Evolutionary conservation across 306 rosid genomes (phyloP).

Genomic region (Calophaca sinica): DNA sequence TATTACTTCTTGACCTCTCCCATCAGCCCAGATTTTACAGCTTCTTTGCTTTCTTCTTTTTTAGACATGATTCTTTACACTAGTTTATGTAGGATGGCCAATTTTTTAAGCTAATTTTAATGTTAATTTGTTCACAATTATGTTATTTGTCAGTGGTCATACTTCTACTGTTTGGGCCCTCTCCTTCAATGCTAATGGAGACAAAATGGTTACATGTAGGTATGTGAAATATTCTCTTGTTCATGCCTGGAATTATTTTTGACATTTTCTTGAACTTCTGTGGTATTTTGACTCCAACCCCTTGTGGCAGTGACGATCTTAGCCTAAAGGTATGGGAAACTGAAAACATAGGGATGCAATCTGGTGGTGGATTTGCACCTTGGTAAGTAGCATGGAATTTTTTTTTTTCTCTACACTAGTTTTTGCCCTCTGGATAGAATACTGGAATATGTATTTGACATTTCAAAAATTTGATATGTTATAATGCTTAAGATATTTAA

Average conservation of each 20-base stretch:
- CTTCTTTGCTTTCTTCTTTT: slow-evolving; percentile 33
- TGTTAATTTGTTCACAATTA: slow-evolving; percentile 15
- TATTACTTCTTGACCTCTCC: slow-evolving; percentile 45
- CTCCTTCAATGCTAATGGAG: slow-evolving; percentile 78
- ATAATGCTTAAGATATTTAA: too few relatives aligned
- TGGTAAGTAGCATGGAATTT: slow-evolving; percentile 59
- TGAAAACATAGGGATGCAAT: slow-evolving; percentile 59
- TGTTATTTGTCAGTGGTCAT: slow-evolving; percentile 78
- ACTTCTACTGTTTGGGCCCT: slow-evolving; percentile 94
- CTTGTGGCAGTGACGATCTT: slow-evolving; percentile 82
- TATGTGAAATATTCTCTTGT: slow-evolving; percentile 45
- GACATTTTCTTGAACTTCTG: slow-evolving; percentile 36
- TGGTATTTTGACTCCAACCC: slow-evolving; percentile 31
- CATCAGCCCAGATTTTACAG: neutral
- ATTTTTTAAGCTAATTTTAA: slow-evolving; percentile 1
- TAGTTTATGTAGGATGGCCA: slow-evolving; percentile 26
- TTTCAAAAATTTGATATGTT: too few relatives aligned
- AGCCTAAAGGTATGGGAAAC: slow-evolving; percentile 88
- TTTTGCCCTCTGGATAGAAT: too few relatives aligned
- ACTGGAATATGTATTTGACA: too few relatives aligned
- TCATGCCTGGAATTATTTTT: slow-evolving; percentile 34
- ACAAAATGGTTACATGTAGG: slow-evolving; percentile 95
- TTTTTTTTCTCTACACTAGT: too few relatives aligned
- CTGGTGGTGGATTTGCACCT: slow-evolving; percentile 68
- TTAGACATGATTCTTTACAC: neutral